Evolutionary conservation across 176 grass and related monocot genomes (phyloP).

Genomic region (Elymus sibiricus): DNA sequence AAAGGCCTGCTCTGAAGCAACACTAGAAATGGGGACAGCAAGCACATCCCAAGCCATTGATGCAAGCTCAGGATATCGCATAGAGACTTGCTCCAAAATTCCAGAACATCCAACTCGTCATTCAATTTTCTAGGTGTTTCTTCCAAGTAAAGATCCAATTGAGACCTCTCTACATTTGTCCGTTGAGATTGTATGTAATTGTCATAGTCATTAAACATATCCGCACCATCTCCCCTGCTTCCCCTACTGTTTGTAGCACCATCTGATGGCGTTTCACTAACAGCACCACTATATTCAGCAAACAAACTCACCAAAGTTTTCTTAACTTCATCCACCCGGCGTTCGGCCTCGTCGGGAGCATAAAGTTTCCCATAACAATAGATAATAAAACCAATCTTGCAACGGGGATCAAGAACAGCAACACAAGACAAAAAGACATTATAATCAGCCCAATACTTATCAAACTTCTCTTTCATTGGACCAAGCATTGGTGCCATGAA

Average conservation of each 20-base stretch:
- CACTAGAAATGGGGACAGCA: too few species aligned
- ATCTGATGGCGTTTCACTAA: background rate
- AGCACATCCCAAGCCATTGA: too few species aligned
- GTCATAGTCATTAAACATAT: too few species aligned
- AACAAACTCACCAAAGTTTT: background rate
- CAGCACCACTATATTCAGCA: background rate
- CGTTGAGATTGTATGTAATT: too few species aligned
- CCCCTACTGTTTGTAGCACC: background rate
- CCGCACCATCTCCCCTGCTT: background rate
- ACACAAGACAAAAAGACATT: background rate
- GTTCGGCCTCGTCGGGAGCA: background rate
- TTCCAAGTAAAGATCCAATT: background rate
- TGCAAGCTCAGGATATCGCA: background rate
- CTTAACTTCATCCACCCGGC: background rate
- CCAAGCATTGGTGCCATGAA: background rate
- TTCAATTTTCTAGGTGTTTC: background rate
- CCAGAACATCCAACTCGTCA: background rate
- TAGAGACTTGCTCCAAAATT: background rate
- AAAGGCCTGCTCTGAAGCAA: too few species aligned
- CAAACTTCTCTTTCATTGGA: background rate
- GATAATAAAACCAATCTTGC: too few species aligned
- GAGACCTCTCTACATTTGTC: background rate
- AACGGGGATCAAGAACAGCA: background rate
- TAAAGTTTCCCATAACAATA: background rate
- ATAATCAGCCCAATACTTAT: background rate